These are phyloP conservation scores for Aspergillus indologenus DNA, from an alignment of 495 filamentous ascomycete genomes.

Conservation along the genomic window DNA sequence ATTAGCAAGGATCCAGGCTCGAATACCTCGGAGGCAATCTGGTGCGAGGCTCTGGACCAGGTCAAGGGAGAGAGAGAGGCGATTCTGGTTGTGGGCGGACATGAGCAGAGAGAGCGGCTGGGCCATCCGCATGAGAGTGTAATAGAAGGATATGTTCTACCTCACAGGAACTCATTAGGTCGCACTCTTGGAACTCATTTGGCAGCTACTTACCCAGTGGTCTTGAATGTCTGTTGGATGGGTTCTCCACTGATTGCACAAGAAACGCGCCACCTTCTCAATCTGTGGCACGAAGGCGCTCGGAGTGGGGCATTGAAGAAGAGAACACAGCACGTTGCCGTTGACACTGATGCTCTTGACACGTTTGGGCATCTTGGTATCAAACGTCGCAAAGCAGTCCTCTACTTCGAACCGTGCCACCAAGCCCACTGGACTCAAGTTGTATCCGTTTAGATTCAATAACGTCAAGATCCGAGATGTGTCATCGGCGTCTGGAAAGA, in stretches of 20 bases:
- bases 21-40: not conserved
- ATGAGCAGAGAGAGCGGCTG: conserved; percentile 7
- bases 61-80: not conserved
- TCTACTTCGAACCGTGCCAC: conserved; percentile 3
- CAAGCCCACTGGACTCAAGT: not conserved
- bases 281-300: not conserved
- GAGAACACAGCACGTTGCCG: conserved; percentile 5
- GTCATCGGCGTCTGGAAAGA: conserved; percentile 7
- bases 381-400: conserved; percentile 6
- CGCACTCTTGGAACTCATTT: too few species aligned
- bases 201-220: not conserved
- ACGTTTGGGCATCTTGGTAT: conserved; percentile 7
- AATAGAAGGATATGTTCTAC: conserved; percentile 11
- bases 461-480: conserved; percentile 5
- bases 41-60: not conserved
- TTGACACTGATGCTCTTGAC: conserved; percentile 9
- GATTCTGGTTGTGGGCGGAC: not conserved
- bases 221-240: not conserved
- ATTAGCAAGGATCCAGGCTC: not conserved
- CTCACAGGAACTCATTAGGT: too few species aligned
- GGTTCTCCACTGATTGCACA: conserved; percentile 3
- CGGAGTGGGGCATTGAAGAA: conserved; percentile 8
- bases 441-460: conserved; percentile 6
- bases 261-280: conserved; percentile 4
- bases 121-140: conserved; percentile 9